Evolutionary conservation across 345 rosid species (phyloP).

Genomic region (Gynandropsis gynandra): DNA sequence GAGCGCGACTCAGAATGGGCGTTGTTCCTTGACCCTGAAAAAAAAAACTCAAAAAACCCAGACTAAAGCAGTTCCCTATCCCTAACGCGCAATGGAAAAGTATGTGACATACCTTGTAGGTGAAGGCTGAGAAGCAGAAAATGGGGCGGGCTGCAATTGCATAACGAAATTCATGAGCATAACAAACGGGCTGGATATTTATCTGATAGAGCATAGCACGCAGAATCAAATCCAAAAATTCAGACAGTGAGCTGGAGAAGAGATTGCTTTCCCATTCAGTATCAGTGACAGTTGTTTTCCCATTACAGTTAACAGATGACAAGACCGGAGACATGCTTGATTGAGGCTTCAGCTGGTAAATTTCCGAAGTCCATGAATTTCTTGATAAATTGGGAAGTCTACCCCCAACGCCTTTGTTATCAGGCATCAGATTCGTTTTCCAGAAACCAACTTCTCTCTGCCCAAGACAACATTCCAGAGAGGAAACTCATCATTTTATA

Average conservation of each 20-base stretch:
- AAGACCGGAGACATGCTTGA: conserved; percentile 35
- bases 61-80: too few species aligned
- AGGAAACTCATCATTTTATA: not conserved
- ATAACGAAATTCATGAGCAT: too few species aligned
- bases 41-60: too few species aligned
- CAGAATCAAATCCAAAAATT: too few species aligned
- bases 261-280: conserved; percentile 70
- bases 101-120: too few species aligned
- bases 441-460: conserved; percentile 65
- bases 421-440: conserved; percentile 42
- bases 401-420: conserved; percentile 39
- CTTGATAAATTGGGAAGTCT: conserved; percentile 29
- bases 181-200: too few species aligned
- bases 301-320: conserved; percentile 29
- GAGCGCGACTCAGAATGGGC: too few species aligned
- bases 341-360: conserved; percentile 31
- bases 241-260: conserved; percentile 88
- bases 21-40: too few species aligned
- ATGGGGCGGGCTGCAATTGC: too few species aligned
- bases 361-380: conserved; percentile 35
- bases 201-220: too few species aligned
- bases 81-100: too few species aligned
- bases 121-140: too few species aligned
- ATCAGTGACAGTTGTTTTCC: conserved; percentile 32
- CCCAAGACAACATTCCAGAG: conserved; percentile 23